phyloP scores from a whole-genome alignment of 225 moss, liverwort and hornwort species.

The Neckera pumila region DNA sequence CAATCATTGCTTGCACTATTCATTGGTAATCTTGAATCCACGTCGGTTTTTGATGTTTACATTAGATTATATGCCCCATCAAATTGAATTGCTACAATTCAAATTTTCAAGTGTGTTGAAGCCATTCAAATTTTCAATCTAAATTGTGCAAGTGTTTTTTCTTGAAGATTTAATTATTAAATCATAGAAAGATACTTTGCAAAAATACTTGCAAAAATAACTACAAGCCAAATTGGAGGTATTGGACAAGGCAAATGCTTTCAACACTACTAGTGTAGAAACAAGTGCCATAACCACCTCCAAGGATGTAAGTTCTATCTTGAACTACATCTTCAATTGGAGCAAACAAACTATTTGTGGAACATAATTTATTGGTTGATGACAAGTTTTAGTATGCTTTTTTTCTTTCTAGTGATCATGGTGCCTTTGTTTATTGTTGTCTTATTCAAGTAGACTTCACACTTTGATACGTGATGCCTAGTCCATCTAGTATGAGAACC shows the following conservation, averaged over 20 bases:
- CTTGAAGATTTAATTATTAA: rapidly evolving
- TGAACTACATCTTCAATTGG: background rate
- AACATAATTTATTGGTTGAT: background rate
- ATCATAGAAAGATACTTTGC: background rate
- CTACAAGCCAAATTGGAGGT: rapidly evolving
- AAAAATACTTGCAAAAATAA: background rate
- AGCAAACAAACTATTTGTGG: background rate
- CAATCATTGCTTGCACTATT: background rate
- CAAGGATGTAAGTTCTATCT: background rate
- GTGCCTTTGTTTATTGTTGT: background rate
- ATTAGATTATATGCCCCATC: background rate
- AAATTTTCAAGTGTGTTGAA: background rate
- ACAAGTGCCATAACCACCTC: background rate
- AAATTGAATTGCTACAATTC: background rate
- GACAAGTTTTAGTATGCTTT: background rate
- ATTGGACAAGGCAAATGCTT: background rate
- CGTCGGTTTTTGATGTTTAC: rapidly evolving
- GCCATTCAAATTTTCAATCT: background rate
- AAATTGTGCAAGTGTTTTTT: background rate
- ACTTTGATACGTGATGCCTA: background rate
- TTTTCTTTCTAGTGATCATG: background rate
- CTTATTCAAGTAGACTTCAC: background rate
- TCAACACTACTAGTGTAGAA: background rate
- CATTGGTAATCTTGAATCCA: background rate
- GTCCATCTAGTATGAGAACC: background rate